Evolutionary conservation across 257 asterid species (phyloP), one percentile per base, ranked within the genome.

Genomic region (Gardenia jasminoides): DNA sequence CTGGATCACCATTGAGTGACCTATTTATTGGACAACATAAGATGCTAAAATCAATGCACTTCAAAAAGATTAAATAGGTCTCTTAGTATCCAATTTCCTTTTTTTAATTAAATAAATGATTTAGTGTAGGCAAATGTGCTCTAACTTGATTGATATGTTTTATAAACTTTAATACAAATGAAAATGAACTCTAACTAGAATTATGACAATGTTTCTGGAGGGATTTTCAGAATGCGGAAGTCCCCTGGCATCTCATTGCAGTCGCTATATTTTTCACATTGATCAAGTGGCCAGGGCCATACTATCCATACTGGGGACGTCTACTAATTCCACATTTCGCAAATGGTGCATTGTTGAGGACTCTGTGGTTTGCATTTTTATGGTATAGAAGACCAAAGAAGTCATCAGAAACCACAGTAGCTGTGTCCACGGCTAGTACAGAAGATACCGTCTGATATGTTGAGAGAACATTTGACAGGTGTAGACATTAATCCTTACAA

Each of bases 241-340:
- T 90, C 76, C 98, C 98, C 3, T 94, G 99, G 97, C 99, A 94
- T 88, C 88, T 93, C 80, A 83, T 94, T 78, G 85, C 82, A 69
- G 62, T 90, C 73, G 78, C 82, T 26, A 62, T 85, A 75, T 88
- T 91, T 78, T 94, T 90, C 83, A 85, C 92, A 8, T 46, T 94
- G 86, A 85, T 94, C 80, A 94, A 94, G 84, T 78, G 88, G 82
- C 93, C 96, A 3, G 99, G 99, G 31, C 99, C 99, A 31, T 93
- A 90, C 86, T 94, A 94, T 84, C 96, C 97, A 52, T 92, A 93
- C 62, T 94, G 97, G 97, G 99, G 99, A 24, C 95, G 99, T 39
- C 81, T 94, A 75, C 83, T 94, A 70, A 87, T 94, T 75, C 99
- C 99, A 15, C 97, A 93, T 84, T 83, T 94, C 24, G 98, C 96